A percentile compares a stretch with the other conserved stretches of the same genome.
Conservation (phyloP, 1,284 basidiomycete genomes). For the Ceratobasidium papillatum region DNA sequence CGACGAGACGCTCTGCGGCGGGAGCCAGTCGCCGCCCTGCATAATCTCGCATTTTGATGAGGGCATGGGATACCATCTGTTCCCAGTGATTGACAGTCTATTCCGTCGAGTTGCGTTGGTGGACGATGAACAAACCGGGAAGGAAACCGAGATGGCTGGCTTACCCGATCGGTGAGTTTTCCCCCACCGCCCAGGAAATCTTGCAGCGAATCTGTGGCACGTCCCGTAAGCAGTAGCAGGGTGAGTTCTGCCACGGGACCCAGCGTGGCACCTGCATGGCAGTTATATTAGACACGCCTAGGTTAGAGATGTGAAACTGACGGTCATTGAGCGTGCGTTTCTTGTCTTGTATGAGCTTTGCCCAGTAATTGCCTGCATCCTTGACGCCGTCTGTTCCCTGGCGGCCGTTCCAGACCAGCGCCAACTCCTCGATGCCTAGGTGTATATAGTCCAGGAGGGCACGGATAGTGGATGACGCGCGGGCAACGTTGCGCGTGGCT, state of each 20-base stretch:
- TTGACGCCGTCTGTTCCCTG: slow-evolving; percentile 68
- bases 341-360: slow-evolving; percentile 66
- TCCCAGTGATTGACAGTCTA: slow-evolving; percentile 69
- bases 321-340: slow-evolving; percentile 71
- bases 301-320: slow-evolving; percentile 52
- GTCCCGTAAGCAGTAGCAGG: slow-evolving; percentile 72
- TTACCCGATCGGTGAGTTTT: slow-evolving; percentile 80
- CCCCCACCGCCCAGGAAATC: slow-evolving; percentile 80
- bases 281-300: slow-evolving; percentile 37
- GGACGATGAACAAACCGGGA: background rate
- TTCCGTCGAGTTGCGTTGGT: background rate
- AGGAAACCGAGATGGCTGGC: slow-evolving; percentile 39
- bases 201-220: slow-evolving; percentile 67
- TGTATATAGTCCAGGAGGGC: slow-evolving; percentile 75
- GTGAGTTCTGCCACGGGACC: slow-evolving; percentile 72
- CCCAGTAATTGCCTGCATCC: slow-evolving; percentile 76
- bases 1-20: slow-evolving; percentile 75
- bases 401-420: slow-evolving; percentile 70
- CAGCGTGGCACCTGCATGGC: slow-evolving; percentile 27
- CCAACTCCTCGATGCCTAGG: slow-evolving; percentile 75
- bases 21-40: slow-evolving; percentile 73
- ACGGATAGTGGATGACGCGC: slow-evolving; percentile 71
- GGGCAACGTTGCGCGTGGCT: slow-evolving; percentile 70
- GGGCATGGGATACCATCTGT: slow-evolving; percentile 69
- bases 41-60: slow-evolving; percentile 75